Conservation (phyloP, 192 early-diverging fungal species). For the Pilaira anomala region DNA sequence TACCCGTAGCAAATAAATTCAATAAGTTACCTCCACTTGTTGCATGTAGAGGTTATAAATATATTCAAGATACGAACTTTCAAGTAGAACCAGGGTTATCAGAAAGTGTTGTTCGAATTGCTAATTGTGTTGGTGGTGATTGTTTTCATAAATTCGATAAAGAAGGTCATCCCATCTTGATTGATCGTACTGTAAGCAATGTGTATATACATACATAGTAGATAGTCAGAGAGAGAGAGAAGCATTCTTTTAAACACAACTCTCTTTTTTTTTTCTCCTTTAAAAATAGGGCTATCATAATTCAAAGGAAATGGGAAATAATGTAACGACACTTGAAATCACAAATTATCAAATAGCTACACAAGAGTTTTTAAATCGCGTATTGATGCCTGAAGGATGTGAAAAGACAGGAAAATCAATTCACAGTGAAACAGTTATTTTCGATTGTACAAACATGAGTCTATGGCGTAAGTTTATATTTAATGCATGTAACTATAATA, state of each 20-base stretch:
- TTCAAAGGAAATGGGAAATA: conserved; percentile 56
- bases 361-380: conserved; percentile 64
- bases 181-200: conserved; percentile 77
- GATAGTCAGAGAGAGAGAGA: no score
- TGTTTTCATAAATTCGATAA: conserved; percentile 88
- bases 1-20: conserved; percentile 51
- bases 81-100: conserved; percentile 48
- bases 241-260: neutral
- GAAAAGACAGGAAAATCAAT: conserved; percentile 59
- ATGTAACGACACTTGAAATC: conserved; percentile 54
- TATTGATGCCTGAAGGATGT: conserved; percentile 74
- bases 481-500: neutral
- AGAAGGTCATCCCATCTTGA: conserved; percentile 83
- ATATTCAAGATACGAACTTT: conserved; percentile 62
- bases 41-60: conserved; percentile 59
- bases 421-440: conserved; percentile 79
- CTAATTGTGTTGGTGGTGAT: conserved; percentile 61
- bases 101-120: conserved; percentile 54
- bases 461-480: conserved; percentile 53
- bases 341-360: conserved; percentile 61
- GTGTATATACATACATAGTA: no score
- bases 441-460: conserved; percentile 83
- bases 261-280: conserved; percentile 5
- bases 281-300: conserved; percentile 53
- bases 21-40: conserved; percentile 58